Conservation (phyloP, 805 yeast species). For the Yamadazyma kitorensis region DNA sequence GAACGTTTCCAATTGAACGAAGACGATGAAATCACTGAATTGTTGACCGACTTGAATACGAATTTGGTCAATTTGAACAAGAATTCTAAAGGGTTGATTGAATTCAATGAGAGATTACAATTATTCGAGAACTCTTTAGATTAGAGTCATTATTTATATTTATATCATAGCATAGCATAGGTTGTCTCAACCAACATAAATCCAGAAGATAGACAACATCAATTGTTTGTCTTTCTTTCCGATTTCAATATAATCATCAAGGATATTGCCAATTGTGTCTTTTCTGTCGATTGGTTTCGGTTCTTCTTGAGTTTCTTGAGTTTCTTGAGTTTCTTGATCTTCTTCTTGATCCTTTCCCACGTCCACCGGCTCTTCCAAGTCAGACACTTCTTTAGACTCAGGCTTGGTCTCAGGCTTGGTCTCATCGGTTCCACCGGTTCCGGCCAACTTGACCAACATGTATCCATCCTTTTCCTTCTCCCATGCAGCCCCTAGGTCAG, state of each 20-base stretch:
- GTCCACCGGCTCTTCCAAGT: too few relatives aligned
- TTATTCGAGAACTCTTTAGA: slow-evolving; percentile 15
- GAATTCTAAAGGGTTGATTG: slow-evolving; percentile 6
- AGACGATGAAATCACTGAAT: slow-evolving; percentile 8
- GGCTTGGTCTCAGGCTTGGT: too few relatives aligned
- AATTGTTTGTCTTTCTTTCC: not conserved
- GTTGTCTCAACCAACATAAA: slow-evolving; percentile 8
- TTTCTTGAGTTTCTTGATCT: slow-evolving; percentile 2
- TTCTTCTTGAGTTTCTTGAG: not conserved
- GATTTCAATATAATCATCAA: slow-evolving; percentile 16
- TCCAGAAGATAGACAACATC: slow-evolving; percentile 11
- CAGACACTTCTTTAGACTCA: too few relatives aligned
- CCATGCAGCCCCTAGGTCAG: slow-evolving; percentile 56
- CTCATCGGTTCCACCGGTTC: too few relatives aligned
- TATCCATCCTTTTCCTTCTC: slow-evolving; percentile 55
- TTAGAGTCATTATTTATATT: not conserved
- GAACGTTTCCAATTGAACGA: slow-evolving; percentile 3
- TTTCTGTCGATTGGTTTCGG: slow-evolving; percentile 1
- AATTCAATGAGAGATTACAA: slow-evolving; percentile 20
- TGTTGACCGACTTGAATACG: slow-evolving; percentile 5
- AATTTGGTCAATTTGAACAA: slow-evolving; percentile 4
- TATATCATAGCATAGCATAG: slow-evolving; percentile 1
- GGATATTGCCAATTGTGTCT: slow-evolving; percentile 14
- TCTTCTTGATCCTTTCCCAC: slow-evolving; percentile 3
- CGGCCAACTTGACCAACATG: slow-evolving; percentile 31